phyloP scores from a whole-genome alignment of 192 early-diverging fungal species.

The Mortierella hygrophila region DNA sequence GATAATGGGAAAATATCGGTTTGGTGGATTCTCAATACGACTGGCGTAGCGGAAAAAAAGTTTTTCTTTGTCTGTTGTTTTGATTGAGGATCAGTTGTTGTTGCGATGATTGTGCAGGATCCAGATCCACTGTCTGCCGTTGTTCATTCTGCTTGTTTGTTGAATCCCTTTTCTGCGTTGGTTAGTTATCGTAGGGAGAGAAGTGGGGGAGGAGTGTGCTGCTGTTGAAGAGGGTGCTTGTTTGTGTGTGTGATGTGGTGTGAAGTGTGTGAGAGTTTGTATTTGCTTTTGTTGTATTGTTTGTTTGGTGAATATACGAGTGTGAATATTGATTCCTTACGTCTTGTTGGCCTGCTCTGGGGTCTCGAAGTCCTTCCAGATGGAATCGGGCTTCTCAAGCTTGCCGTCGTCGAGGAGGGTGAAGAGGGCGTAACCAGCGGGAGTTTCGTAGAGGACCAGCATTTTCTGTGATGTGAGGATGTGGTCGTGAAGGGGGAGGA shows the following conservation, averaged over 20 bases:
- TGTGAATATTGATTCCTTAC: conserved; percentile 57
- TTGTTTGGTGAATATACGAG: background rate
- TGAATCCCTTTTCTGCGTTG: too few relatives aligned
- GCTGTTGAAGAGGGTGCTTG: background rate
- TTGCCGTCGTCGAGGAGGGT: conserved; percentile 93
- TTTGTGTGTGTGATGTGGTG: background rate
- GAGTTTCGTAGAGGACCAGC: conserved; percentile 97
- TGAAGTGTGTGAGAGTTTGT: background rate
- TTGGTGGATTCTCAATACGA: background rate
- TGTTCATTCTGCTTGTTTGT: background rate
- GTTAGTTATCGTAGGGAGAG: background rate
- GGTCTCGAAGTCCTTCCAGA: conserved; percentile 92
- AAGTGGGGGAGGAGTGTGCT: background rate
- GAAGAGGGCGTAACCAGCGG: conserved; percentile 98
- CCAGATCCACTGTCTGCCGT: background rate
- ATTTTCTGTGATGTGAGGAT: conserved; percentile 60
- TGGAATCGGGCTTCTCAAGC: conserved; percentile 86
- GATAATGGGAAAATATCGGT: background rate
- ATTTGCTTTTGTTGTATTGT: background rate
- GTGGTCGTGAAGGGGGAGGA: conserved; percentile 26
- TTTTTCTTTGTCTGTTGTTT: background rate
- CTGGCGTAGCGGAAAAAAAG: background rate
- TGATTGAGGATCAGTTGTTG: conserved; percentile 9
- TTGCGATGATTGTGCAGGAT: background rate
- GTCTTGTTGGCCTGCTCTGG: conserved; percentile 90